Evolutionary conservation across 2,329 filamentous ascomycete genomes (phyloP), one percentile per base, ranked within the genome.

Genomic region (Fusarium agapanthi): DNA sequence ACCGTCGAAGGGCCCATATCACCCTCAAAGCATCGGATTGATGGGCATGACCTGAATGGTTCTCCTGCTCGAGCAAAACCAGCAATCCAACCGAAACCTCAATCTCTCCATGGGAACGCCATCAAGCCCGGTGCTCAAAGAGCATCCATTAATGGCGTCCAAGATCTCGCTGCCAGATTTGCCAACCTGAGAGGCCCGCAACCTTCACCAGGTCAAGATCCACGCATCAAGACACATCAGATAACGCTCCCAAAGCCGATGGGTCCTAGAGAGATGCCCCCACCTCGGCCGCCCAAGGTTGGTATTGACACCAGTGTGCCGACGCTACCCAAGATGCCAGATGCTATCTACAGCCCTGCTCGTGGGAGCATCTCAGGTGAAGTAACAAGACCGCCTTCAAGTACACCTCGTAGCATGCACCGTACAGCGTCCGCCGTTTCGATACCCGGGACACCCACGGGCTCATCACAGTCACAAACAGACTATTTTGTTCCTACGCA

Each of bases 321-420:
- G 16, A 85, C 85, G 22, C 83, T 94, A 77, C 92, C 92, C 16
- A 92, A 92, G 78, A 82, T 91, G 50, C 93, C 93, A 3, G 91
- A 91, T 76, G 91, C 93, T 13, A 93, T 93, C 8, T 95, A 95
- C 77, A 94, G 90, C 75, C 93, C 93, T n/a, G 91, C 91, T 3
- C 87, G 92, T 38, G 93, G 93, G 34, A 92, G 90, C 62, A 85
- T 91, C 9, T 90, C 91, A 7, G 89, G 88, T 30, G 90, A 91
- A 67, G 86, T 89, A 30, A 88, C 92, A 14, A 87, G 90, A 44
- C 86, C 91, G 6, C 92, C 92, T 3, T 86, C 91, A 30, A 91
- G 88, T 74, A 90, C 89, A 7, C 87, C 91, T 4, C 86, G 91
- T 22, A 89, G 88, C 70, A 86, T 91, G 77, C 91, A 90, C 60